Evolutionary conservation across 1,139 yeast genomes (phyloP).

Genomic region (Debaryomyces singareniensis): DNA sequence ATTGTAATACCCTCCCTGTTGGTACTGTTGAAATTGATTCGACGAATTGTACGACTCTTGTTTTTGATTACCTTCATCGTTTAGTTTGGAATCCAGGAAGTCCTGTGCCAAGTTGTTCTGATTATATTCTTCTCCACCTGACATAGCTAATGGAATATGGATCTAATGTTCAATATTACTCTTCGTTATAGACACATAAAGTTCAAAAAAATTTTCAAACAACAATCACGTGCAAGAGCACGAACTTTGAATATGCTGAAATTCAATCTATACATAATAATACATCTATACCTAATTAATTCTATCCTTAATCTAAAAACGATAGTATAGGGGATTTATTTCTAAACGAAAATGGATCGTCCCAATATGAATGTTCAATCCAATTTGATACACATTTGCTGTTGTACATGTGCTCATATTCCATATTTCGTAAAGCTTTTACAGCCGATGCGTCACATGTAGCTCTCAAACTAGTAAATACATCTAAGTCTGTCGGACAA

Average conservation of each 20-base stretch:
- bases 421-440: background rate
- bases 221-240: too few species aligned
- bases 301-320: too few species aligned
- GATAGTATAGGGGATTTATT: too few species aligned
- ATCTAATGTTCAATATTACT: too few species aligned
- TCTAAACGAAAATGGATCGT: too few species aligned
- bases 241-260: too few species aligned
- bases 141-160: too few species aligned
- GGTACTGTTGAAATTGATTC: conserved; percentile 14
- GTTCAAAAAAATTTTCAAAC: too few species aligned
- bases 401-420: background rate
- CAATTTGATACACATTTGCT: background rate
- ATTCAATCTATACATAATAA: too few species aligned
- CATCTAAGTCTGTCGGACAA: background rate
- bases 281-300: too few species aligned
- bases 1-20: conserved; percentile 21
- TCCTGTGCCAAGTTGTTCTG: conserved; percentile 52
- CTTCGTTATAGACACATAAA: too few species aligned
- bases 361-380: background rate
- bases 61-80: conserved; percentile 12
- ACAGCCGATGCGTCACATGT: background rate
- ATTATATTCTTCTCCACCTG: conserved; percentile 38
- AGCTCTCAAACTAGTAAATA: background rate
- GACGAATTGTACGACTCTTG: conserved; percentile 7
- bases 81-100: conserved; percentile 43